A percentile compares a stretch with the other conserved stretches of the same genome.
These are phyloP conservation scores for Populus euphratica DNA, from an alignment of 345 rosid species.

Conservation along the genomic window DNA sequence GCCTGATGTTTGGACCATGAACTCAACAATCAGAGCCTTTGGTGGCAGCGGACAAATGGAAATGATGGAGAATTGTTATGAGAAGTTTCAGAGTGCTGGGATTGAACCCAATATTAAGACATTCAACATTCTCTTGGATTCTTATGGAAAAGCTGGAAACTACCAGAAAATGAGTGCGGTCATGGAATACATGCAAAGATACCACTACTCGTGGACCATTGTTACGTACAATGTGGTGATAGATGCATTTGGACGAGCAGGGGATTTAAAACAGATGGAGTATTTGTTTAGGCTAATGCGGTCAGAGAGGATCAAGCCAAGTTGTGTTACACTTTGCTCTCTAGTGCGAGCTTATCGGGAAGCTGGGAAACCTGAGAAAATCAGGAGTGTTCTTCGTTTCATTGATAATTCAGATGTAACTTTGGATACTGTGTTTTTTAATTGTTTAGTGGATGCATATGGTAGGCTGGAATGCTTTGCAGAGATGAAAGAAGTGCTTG, in stretches of 20 bases:
- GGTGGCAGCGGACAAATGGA: constrained; percentile 75
- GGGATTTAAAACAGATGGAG: constrained; percentile 86
- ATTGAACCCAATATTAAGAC: constrained; percentile 83
- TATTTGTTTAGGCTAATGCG: constrained; percentile 77
- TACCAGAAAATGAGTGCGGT: constrained; percentile 87
- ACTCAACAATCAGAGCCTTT: constrained; percentile 84
- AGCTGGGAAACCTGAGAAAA: constrained; percentile 64
- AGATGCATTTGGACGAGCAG: constrained; percentile 86
- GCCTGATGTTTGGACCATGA: constrained; percentile 96
- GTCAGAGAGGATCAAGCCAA: constrained; percentile 75
- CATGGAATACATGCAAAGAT: constrained; percentile 91
- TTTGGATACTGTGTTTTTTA: constrained; percentile 73
- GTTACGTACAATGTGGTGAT: constrained; percentile 90
- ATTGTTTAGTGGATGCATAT: constrained; percentile 85
- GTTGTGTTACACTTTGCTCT: constrained; percentile 81
- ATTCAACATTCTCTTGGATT: constrained; percentile 81
- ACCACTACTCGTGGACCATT: constrained; percentile 86
- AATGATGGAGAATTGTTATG: constrained; percentile 89
- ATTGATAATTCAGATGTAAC: constrained; percentile 73
- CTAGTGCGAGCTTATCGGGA: constrained; percentile 81
- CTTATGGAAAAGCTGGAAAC: constrained; percentile 70
- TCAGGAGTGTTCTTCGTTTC: constrained; percentile 63
- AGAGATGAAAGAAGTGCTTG: constrained; percentile 84
- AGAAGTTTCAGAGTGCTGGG: constrained; percentile 88
- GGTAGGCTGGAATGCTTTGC: constrained; percentile 80